Conservation (phyloP, 148 eudicot genomes). For the Pharnaceum exiguum region DNA sequence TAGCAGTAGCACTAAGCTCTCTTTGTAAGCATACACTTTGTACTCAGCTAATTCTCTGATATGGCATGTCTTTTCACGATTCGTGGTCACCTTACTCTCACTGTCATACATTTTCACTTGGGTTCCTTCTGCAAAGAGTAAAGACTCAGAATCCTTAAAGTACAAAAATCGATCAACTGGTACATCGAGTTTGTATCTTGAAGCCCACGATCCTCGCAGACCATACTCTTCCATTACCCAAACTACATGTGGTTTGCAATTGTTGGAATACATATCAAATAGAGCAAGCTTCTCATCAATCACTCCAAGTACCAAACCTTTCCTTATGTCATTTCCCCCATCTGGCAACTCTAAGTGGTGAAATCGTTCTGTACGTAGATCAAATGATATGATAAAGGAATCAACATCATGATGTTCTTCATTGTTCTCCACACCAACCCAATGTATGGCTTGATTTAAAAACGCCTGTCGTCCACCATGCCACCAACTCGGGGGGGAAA, state of each 20-base stretch:
- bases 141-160: slow-evolving; percentile 18
- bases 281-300: slow-evolving; percentile 12
- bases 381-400: slow-evolving; percentile 16
- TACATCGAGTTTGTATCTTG: slow-evolving; percentile 1
- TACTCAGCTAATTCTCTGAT: slow-evolving; percentile 8
- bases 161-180: background rate
- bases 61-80: slow-evolving; percentile 13
- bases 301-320: background rate
- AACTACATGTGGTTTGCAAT: too few species aligned
- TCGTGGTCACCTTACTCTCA: background rate
- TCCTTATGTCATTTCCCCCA: background rate
- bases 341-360: slow-evolving; percentile 3
- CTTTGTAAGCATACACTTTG: slow-evolving; percentile 4
- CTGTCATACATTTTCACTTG: slow-evolving; percentile 18
- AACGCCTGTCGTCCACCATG: slow-evolving; percentile 9
- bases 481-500: slow-evolving; percentile 9
- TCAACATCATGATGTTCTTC: background rate
- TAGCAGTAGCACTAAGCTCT: slow-evolving; percentile 13
- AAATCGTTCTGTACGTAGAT: slow-evolving; percentile 10
- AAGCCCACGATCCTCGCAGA: slow-evolving; percentile 13
- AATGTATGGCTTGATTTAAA: slow-evolving; percentile 16
- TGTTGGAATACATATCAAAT: background rate
- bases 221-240: slow-evolving; percentile 28
- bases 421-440: slow-evolving; percentile 10
- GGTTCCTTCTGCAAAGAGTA: background rate